Conservation (phyloP, 208 protist species). For the Trypanosoma cruzi region DNA sequence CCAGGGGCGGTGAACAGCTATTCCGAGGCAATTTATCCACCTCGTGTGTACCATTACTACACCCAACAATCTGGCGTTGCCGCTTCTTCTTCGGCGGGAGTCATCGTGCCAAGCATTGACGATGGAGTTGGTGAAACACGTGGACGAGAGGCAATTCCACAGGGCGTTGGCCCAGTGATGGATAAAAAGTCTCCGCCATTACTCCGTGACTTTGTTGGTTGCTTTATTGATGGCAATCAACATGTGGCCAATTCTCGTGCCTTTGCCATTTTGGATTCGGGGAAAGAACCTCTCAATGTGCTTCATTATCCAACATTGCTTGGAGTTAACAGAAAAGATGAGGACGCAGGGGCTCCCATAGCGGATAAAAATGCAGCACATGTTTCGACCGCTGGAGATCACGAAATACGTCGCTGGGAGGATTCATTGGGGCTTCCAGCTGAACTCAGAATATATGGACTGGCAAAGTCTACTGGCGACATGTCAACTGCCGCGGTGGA, state of each 20-base stretch:
- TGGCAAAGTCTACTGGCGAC: conserved; percentile 16
- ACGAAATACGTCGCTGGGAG: conserved; percentile 15
- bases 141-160: conserved; percentile 12
- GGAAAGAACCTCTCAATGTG: conserved; percentile 63
- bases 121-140: conserved; percentile 27
- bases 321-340: conserved; percentile 11
- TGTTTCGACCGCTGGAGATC: background rate
- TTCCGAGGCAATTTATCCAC: conserved; percentile 67
- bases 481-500: conserved; percentile 20
- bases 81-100: background rate
- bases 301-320: conserved; percentile 74
- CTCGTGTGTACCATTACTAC: conserved; percentile 75
- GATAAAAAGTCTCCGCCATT: conserved; percentile 41
- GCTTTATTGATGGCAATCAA: conserved; percentile 41
- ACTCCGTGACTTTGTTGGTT: conserved; percentile 58
- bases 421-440: conserved; percentile 36
- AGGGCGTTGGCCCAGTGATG: conserved; percentile 7
- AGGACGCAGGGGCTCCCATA: background rate
- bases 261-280: conserved; percentile 20
- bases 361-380: background rate
- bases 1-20: conserved; percentile 49
- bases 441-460: conserved; percentile 42
- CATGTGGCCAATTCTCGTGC: conserved; percentile 15
- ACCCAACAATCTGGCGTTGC: conserved; percentile 29
- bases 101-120: conserved; percentile 75